These are phyloP conservation scores for Ophiostoma piceae DNA, from an alignment of 2,329 filamentous ascomycete genomes.

Conservation along the genomic window DNA sequence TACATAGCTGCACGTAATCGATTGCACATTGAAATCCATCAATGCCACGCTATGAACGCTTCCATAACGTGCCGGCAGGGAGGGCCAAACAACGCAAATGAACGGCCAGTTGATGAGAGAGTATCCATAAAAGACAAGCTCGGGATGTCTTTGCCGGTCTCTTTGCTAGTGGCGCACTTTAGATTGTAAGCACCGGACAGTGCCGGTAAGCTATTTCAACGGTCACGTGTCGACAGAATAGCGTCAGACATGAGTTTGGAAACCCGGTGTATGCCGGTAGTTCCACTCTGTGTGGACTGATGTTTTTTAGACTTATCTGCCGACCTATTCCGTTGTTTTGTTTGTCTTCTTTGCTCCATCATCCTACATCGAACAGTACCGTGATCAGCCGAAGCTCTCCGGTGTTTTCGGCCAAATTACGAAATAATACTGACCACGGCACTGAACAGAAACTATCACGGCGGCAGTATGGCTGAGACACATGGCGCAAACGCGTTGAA, in stretches of 20 bases:
- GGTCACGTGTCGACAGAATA: not conserved
- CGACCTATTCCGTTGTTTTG: not conserved
- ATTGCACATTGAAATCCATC: not conserved
- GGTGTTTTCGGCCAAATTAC: slow-evolving; percentile 12
- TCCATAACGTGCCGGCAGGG: not conserved
- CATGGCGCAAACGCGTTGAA: not conserved
- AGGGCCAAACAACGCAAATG: not conserved
- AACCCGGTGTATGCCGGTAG: not conserved
- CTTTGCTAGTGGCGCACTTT: no score
- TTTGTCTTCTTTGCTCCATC: not conserved
- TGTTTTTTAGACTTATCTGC: not conserved
- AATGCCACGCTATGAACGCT: not conserved
- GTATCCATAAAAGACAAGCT: not conserved
- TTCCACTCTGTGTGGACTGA: not conserved
- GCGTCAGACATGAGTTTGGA: not conserved
- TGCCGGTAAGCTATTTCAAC: not conserved
- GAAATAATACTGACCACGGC: slow-evolving; percentile 2
- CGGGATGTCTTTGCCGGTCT: not conserved
- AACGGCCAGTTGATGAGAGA: not conserved
- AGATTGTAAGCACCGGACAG: not conserved
- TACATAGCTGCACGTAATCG: not conserved
- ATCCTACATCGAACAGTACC: not conserved
- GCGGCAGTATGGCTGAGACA: not conserved
- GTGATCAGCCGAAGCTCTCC: not conserved
- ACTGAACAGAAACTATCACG: not conserved